Conservation (phyloP, 2,329 filamentous ascomycete genomes). For the Westerdykella aurantiaca region DNA sequence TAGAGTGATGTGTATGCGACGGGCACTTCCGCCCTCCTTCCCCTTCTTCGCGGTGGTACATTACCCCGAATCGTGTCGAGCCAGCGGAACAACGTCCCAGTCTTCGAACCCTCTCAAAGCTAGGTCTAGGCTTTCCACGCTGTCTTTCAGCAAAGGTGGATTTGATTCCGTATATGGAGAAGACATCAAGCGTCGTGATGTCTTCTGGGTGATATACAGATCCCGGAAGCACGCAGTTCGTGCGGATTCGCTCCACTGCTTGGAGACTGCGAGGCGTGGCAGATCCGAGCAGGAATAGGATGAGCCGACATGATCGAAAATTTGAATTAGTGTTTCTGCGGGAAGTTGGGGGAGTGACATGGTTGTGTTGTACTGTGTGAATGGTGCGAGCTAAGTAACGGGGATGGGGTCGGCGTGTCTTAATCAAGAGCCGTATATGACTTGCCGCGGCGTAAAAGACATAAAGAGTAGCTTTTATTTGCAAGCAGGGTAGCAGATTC, state of each 20-base stretch:
- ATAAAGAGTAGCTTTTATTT: too few relatives aligned
- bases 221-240: constrained; percentile 14
- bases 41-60: too few relatives aligned
- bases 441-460: too few relatives aligned
- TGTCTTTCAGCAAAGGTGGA: constrained; percentile 14
- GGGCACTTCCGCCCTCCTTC: too few relatives aligned
- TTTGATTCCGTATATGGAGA: constrained; percentile 13
- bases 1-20: too few relatives aligned
- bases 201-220: constrained; percentile 13
- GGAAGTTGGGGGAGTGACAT: constrained; percentile 18
- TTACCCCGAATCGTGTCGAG: too few relatives aligned
- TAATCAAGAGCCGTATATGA: too few relatives aligned
- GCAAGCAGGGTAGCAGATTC: too few relatives aligned
- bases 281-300: constrained; percentile 18
- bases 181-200: constrained; percentile 14
- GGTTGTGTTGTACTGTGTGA: too few relatives aligned
- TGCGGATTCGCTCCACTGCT: constrained; percentile 17
- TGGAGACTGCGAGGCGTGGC: constrained; percentile 17
- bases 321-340: constrained; percentile 14
- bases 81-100: too few relatives aligned
- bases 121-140: constrained; percentile 15
- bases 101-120: constrained; percentile 16
- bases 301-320: constrained; percentile 16
- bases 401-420: constrained; percentile 6
- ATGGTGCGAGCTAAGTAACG: constrained; percentile 11